phyloP scores from a whole-genome alignment of 2,329 filamentous ascomycete genomes.

The Calonectria fujianensis region DNA sequence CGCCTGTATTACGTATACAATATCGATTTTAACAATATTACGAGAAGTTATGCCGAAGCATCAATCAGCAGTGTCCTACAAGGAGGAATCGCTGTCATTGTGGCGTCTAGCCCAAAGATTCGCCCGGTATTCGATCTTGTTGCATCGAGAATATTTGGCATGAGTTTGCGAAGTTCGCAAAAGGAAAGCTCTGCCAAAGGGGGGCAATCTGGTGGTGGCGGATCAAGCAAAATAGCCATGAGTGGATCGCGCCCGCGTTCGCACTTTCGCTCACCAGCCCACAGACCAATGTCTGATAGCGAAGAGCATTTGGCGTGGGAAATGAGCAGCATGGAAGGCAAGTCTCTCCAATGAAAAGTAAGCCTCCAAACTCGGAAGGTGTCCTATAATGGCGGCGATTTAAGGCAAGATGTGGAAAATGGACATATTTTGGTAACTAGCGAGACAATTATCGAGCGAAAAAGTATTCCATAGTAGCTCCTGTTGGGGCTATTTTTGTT shows the following conservation, averaged over 20 bases:
- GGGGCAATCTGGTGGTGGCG: background rate
- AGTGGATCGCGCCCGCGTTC: background rate
- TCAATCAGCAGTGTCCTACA: constrained; percentile 38
- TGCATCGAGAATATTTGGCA: constrained; percentile 22
- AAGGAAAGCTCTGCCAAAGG: constrained; percentile 1
- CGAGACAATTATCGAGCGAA: constrained; percentile 24
- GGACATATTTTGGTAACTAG: constrained; percentile 22
- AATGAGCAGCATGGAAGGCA: constrained; percentile 21
- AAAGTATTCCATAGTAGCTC: background rate
- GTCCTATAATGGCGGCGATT: background rate
- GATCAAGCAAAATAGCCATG: background rate
- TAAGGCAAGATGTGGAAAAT: too few species aligned
- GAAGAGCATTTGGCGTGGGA: constrained; percentile 40
- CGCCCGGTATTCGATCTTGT: constrained; percentile 38
- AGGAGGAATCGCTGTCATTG: constrained; percentile 37
- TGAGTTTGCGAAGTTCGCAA: constrained; percentile 22
- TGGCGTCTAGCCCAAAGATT: constrained; percentile 41
- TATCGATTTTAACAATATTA: constrained; percentile 40
- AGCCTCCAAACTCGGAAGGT: background rate
- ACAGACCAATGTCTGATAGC: constrained; percentile 35
- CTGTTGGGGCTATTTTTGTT: background rate
- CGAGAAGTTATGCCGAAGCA: constrained; percentile 30
- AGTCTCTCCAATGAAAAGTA: background rate
- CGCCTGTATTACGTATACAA: constrained; percentile 41
- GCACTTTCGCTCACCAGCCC: background rate